A percentile compares a stretch with the other conserved stretches of the same genome.
phyloP scores from a whole-genome alignment of 2,329 filamentous ascomycete genomes.

The Ceratocystis cacaofunesta region DNA sequence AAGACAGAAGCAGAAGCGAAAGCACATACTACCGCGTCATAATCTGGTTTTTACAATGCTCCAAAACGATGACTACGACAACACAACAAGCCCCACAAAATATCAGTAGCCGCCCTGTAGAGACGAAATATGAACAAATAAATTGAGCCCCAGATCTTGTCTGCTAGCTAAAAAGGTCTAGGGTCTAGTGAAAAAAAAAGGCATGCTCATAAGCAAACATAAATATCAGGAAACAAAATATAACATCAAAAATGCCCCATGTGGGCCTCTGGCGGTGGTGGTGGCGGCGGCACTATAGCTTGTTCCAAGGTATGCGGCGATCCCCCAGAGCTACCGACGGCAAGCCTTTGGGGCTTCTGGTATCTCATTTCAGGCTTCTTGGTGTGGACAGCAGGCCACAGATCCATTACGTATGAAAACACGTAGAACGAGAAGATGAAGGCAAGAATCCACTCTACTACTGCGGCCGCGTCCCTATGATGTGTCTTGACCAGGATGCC shows the following conservation, averaged over 20 bases:
- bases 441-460: conserved; percentile 65
- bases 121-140: no score
- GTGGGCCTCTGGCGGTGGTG: not conserved
- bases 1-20: no score
- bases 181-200: not conserved
- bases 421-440: conserved; percentile 82
- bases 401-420: conserved; percentile 73
- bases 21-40: no score
- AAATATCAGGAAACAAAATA: not conserved
- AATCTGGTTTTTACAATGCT: no score
- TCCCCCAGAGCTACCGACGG: not conserved
- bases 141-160: no score
- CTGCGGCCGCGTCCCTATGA: conserved; percentile 46
- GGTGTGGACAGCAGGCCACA: conserved; percentile 60
- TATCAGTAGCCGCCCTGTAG: no score
- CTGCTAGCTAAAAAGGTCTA: not conserved
- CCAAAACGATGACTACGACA: no score
- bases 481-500: conserved; percentile 37
- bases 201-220: not conserved
- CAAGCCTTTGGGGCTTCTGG: not conserved
- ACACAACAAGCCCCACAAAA: no score
- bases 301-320: conserved; percentile 7
- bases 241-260: conserved; percentile 1
- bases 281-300: not conserved
- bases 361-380: conserved; percentile 25